Evolutionary conservation across 208 protist genomes (phyloP).

Genomic region (Vickermania spadyakhi): DNA sequence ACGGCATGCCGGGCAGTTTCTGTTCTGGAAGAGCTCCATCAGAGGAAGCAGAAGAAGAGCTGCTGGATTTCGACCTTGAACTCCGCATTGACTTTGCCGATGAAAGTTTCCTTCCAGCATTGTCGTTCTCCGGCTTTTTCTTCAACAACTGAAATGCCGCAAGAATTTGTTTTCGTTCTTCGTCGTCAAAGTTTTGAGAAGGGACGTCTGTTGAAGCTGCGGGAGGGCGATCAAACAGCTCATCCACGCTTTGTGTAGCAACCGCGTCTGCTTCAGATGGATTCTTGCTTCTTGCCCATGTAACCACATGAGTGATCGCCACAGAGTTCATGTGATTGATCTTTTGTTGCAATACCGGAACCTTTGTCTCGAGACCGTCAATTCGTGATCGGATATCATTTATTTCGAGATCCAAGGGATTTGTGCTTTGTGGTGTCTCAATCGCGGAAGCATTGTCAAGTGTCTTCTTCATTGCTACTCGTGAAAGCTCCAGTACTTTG

Average conservation of each 20-base stretch:
- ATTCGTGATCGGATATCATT: constrained; percentile 47
- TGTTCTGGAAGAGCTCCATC: not conserved
- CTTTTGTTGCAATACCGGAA: constrained; percentile 42
- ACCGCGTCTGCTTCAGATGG: constrained; percentile 32
- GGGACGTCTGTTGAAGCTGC: not conserved
- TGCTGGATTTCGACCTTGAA: not conserved
- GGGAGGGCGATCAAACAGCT: constrained; percentile 22
- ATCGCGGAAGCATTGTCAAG: not conserved
- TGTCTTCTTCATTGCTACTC: constrained; percentile 19
- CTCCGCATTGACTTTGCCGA: too few relatives aligned
- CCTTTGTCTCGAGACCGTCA: constrained; percentile 29
- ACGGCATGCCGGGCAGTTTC: not conserved
- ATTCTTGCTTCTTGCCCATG: constrained; percentile 77
- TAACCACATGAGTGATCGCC: constrained; percentile 48
- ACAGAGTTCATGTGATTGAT: constrained; percentile 59
- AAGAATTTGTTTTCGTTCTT: constrained; percentile 45
- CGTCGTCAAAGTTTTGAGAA: constrained; percentile 17
- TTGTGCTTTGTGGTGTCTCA: constrained; percentile 8
- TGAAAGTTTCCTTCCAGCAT: not conserved
- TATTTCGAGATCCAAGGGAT: constrained; percentile 39
- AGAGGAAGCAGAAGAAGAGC: not conserved
- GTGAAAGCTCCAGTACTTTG: constrained; percentile 10
- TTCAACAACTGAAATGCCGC: constrained; percentile 24
- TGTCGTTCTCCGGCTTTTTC: constrained; percentile 6
- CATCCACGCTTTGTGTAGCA: constrained; percentile 19